These are phyloP conservation scores for Lathyrus tuberosus DNA, from an alignment of 306 rosid genomes.

Conservation along the genomic window DNA sequence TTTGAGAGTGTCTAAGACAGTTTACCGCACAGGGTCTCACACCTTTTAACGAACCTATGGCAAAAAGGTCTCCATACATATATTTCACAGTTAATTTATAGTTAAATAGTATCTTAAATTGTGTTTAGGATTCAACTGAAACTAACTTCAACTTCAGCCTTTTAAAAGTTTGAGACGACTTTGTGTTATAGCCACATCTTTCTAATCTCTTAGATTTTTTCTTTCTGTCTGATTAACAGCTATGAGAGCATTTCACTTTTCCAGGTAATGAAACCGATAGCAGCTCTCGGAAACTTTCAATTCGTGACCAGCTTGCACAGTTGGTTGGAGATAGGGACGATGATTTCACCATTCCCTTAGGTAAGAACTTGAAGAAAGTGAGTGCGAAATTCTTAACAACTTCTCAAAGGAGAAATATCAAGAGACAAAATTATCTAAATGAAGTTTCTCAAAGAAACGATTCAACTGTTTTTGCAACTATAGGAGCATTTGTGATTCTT, in stretches of 20 bases:
- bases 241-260: slow-evolving; percentile 26
- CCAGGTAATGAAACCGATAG: slow-evolving; percentile 80
- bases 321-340: slow-evolving; percentile 71
- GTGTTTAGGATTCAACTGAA: too few species aligned
- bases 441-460: slow-evolving; percentile 94
- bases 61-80: too few species aligned
- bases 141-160: too few species aligned
- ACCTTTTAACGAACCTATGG: too few species aligned
- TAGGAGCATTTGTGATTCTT: slow-evolving; percentile 89
- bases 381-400: slow-evolving; percentile 75
- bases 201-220: too few species aligned
- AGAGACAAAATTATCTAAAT: slow-evolving; percentile 74
- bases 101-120: too few species aligned
- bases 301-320: slow-evolving; percentile 77
- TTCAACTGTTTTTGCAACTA: slow-evolving; percentile 82
- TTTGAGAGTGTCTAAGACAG: too few species aligned
- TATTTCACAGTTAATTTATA: too few species aligned
- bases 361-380: slow-evolving; percentile 77
- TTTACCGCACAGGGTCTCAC: too few species aligned
- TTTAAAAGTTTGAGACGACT: too few species aligned
- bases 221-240: too few species aligned
- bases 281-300: slow-evolving; percentile 46
- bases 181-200: too few species aligned
- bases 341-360: slow-evolving; percentile 77
- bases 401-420: slow-evolving; percentile 92